Conservation (phyloP, 1,139 yeast genomes). For the Pichia sp. region DNA sequence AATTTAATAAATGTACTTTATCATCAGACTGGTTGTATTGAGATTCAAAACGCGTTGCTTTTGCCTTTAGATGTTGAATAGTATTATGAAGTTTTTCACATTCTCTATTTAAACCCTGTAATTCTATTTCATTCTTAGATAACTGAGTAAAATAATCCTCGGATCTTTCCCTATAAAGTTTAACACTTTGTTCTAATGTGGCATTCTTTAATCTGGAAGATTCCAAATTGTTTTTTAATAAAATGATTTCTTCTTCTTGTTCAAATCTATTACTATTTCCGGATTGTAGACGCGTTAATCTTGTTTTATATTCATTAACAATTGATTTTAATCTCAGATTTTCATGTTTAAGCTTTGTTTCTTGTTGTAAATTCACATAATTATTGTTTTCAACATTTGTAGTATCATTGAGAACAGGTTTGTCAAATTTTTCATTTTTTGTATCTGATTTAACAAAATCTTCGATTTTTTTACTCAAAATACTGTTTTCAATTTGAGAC, state of each 20-base stretch:
- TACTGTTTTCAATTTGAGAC: conserved; percentile 23
- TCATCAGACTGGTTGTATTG: conserved; percentile 58
- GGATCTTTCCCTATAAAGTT: conserved; percentile 63
- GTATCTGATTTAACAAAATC: not conserved
- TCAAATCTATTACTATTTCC: conserved; percentile 23
- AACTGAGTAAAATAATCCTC: conserved; percentile 70
- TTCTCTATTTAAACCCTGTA: conserved; percentile 53
- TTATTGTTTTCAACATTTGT: conserved; percentile 7
- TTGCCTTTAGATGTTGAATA: conserved; percentile 47
- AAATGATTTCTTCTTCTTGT: conserved; percentile 33
- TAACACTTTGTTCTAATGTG: conserved; percentile 49
- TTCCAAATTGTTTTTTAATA: conserved; percentile 46
- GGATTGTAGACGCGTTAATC: conserved; percentile 25
- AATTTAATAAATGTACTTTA: conserved; percentile 49
- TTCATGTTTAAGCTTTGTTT: conserved; percentile 28
- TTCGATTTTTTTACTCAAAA: conserved; percentile 22
- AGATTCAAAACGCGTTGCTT: conserved; percentile 47
- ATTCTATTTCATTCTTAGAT: conserved; percentile 74
- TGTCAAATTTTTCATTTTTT: not conserved
- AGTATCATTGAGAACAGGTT: conserved; percentile 1
- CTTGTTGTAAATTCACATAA: conserved; percentile 4
- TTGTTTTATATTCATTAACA: conserved; percentile 29
- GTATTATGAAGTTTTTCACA: conserved; percentile 54
- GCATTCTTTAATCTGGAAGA: conserved; percentile 43
- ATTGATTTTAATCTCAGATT: conserved; percentile 30